phyloP scores from a whole-genome alignment of 768 basidiomycete species.

The Rickenella mellea region DNA sequence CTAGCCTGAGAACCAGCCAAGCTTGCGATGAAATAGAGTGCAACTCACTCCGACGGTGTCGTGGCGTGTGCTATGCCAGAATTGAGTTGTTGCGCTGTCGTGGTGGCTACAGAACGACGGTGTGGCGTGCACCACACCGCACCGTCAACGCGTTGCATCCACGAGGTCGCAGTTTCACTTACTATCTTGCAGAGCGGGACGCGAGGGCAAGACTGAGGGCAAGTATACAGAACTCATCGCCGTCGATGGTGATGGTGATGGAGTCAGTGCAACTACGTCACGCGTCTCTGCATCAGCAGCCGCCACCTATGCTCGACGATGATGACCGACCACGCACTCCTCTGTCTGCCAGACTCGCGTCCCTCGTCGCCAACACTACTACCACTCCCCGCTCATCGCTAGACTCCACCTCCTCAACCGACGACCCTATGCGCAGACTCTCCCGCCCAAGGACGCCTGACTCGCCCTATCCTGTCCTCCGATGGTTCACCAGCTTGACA shows the following conservation, averaged over 20 bases:
- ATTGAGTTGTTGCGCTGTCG: constrained; percentile 44
- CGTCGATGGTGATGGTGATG: no score
- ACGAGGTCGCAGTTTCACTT: constrained; percentile 14
- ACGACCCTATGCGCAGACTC: background rate
- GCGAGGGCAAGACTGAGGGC: constrained; percentile 41
- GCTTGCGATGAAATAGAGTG: background rate
- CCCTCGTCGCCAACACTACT: constrained; percentile 2
- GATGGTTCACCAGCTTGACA: constrained; percentile 35
- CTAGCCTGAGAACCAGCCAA: background rate
- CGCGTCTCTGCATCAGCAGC: background rate
- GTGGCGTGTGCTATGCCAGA: constrained; percentile 52
- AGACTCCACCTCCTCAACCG: background rate
- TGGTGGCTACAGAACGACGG: constrained; percentile 31
- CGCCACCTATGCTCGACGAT: background rate
- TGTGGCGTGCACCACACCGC: background rate
- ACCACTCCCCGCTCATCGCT: constrained; percentile 2
- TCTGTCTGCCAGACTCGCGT: constrained; percentile 3
- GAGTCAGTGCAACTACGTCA: background rate
- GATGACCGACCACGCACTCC: constrained; percentile 1
- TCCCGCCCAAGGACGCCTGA: constrained; percentile 4
- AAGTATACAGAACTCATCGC: constrained; percentile 17
- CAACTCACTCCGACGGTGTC: constrained; percentile 51
- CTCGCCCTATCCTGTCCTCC: constrained; percentile 24
- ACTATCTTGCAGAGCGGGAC: constrained; percentile 45
- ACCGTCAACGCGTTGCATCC: background rate